phyloP scores from a whole-genome alignment of 2,329 filamentous ascomycete species.

The Beauveria sp. region DNA sequence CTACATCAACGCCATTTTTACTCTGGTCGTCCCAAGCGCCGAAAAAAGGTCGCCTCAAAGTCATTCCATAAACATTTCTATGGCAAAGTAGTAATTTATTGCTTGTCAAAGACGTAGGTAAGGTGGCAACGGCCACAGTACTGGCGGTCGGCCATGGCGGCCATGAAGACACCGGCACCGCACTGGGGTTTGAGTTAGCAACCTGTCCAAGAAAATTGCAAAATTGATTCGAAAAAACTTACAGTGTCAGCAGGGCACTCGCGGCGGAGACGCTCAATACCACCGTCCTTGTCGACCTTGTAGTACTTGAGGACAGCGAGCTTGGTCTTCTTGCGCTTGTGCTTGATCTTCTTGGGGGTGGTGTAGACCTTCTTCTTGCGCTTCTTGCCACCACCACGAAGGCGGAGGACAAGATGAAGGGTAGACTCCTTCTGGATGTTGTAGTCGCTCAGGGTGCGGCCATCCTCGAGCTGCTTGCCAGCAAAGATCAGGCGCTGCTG shows the following conservation, averaged over 20 bases:
- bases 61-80: slow-evolving; percentile 11
- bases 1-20: slow-evolving; percentile 36
- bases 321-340: slow-evolving; percentile 99
- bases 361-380: slow-evolving; percentile 99
- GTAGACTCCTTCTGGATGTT: slow-evolving; percentile 99
- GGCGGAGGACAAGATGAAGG: slow-evolving; percentile 94
- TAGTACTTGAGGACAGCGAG: slow-evolving; percentile 99
- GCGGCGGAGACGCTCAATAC: slow-evolving; percentile 97
- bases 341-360: slow-evolving; percentile 99
- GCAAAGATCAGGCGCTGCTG: slow-evolving; percentile 99
- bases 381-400: slow-evolving; percentile 99
- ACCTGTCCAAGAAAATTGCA: not conserved
- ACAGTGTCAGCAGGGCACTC: slow-evolving; percentile 92
- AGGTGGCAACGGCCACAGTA: slow-evolving; percentile 78
- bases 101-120: slow-evolving; percentile 67
- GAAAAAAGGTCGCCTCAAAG: slow-evolving; percentile 12
- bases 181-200: slow-evolving; percentile 48
- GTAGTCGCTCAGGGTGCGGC: slow-evolving; percentile 98
- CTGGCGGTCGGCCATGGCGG: slow-evolving; percentile 99
- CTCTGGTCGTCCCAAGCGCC: slow-evolving; percentile 16
- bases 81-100: slow-evolving; percentile 31
- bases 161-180: slow-evolving; percentile 99
- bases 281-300: slow-evolving; percentile 99
- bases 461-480: slow-evolving; percentile 99
- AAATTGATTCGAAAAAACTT: slow-evolving; percentile 33